Percentiles rank a stretch among this genome's conserved stretches.
phyloP scores from a whole-genome alignment of 148 eudicot genomes.

The Cornus suecica region DNA sequence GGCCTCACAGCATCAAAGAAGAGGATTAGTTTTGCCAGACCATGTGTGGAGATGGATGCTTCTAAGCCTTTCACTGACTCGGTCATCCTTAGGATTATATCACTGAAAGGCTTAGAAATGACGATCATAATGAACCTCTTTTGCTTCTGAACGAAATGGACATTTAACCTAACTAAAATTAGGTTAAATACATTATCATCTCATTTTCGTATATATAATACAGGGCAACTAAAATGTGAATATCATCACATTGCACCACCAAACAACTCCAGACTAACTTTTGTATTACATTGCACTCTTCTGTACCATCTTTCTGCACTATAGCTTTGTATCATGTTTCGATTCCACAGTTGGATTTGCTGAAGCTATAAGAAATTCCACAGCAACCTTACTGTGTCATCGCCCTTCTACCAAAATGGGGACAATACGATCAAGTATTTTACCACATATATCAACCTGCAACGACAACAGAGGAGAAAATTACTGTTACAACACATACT shows the following conservation, averaged over 20 bases:
- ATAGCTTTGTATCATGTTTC: neutral
- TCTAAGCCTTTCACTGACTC: too few species aligned
- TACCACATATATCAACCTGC: conserved; percentile 1
- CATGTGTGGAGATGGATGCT: too few species aligned
- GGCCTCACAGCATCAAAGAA: too few species aligned
- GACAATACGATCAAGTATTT: neutral
- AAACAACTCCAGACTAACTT: neutral
- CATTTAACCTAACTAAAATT: too few species aligned
- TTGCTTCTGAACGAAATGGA: too few species aligned
- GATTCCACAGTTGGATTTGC: neutral
- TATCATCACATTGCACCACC: neutral
- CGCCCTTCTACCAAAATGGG: neutral
- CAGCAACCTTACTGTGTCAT: neutral
- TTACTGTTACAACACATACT: too few species aligned
- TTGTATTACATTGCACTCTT: neutral
- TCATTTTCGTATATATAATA: neutral
- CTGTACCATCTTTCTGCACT: neutral
- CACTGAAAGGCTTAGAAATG: too few species aligned
- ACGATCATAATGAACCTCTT: too few species aligned
- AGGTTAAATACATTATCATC: neutral
- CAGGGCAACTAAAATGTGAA: neutral
- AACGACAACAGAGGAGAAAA: neutral
- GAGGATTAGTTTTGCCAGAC: too few species aligned
- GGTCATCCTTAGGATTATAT: too few species aligned
- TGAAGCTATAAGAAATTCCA: neutral